Conservation (phyloP, 176 grass and related monocot genomes). For the Zoysia pacifica region DNA sequence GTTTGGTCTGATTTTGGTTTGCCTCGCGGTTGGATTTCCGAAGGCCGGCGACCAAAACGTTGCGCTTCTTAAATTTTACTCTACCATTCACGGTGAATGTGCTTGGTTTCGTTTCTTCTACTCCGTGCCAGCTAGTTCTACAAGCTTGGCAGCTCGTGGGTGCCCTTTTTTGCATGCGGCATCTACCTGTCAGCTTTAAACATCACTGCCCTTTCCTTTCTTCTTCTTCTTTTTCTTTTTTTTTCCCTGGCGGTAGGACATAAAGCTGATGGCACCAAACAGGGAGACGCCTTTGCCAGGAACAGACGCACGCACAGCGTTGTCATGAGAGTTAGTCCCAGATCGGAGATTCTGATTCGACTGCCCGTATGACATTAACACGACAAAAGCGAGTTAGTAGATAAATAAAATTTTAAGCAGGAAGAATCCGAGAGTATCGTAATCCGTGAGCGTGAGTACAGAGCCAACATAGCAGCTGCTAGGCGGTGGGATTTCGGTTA, state of each 20-base stretch:
- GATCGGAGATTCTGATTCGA: slow-evolving; percentile 9
- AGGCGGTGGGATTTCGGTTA: slow-evolving; percentile 5
- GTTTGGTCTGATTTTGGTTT: slow-evolving; percentile 20
- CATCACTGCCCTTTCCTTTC: no score
- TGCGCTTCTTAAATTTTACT: not conserved
- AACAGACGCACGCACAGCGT: not conserved
- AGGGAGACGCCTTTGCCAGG: not conserved
- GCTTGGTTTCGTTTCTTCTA: not conserved
- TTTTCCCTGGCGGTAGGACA: no score
- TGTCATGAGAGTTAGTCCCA: not conserved
- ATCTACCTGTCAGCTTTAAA: not conserved
- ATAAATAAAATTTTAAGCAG: not conserved
- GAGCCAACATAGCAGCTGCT: not conserved
- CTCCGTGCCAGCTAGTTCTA: not conserved
- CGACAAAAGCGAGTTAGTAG: not conserved
- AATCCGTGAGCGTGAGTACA: not conserved
- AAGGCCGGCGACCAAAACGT: slow-evolving; percentile 4
- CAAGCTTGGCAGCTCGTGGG: not conserved
- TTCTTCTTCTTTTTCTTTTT: not conserved
- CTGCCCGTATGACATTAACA: slow-evolving; percentile 10
- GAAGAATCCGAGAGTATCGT: slow-evolving; percentile 1
- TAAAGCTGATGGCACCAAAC: not conserved
- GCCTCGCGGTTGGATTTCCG: not conserved
- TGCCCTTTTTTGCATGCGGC: not conserved
- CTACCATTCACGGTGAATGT: not conserved